These are phyloP conservation scores for Ophiostoma quercus DNA, from an alignment of 2,329 filamentous ascomycete genomes.

Conservation along the genomic window DNA sequence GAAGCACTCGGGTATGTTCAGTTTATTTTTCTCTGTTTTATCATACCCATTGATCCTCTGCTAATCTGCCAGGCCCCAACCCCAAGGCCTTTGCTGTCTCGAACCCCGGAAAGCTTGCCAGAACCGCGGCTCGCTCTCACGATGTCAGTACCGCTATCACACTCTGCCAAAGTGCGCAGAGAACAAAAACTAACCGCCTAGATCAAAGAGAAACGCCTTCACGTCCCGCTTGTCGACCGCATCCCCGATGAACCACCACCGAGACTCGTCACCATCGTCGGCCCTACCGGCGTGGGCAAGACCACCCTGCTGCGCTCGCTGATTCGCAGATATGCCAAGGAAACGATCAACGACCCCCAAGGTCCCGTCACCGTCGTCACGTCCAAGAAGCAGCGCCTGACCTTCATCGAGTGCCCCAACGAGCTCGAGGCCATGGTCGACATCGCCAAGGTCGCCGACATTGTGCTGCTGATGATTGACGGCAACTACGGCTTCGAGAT, in stretches of 20 bases:
- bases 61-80: constrained; percentile 57
- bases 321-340: constrained; percentile 90
- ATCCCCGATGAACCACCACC: constrained; percentile 93
- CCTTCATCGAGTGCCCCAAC: constrained; percentile 96
- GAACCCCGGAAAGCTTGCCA: constrained; percentile 73
- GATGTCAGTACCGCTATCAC: constrained; percentile 47
- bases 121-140: constrained; percentile 65
- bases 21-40: constrained; percentile 12
- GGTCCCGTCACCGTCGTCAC: constrained; percentile 95
- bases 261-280: constrained; percentile 87
- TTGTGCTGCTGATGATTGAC: constrained; percentile 95
- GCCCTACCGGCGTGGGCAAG: constrained; percentile 56
- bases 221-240: constrained; percentile 94
- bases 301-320: constrained; percentile 62
- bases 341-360: constrained; percentile 81
- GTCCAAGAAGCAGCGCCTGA: constrained; percentile 89
- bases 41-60: neutral
- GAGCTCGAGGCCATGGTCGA: constrained; percentile 96
- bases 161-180: neutral
- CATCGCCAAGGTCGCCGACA: constrained; percentile 93
- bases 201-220: constrained; percentile 92
- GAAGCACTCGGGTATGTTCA: constrained; percentile 52
- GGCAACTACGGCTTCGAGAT: constrained; percentile 99
- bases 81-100: constrained; percentile 87
- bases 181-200: constrained; percentile 34